phyloP scores from a whole-genome alignment of 108 stramenopile genomes.

The Cylindrotheca closterium region DNA sequence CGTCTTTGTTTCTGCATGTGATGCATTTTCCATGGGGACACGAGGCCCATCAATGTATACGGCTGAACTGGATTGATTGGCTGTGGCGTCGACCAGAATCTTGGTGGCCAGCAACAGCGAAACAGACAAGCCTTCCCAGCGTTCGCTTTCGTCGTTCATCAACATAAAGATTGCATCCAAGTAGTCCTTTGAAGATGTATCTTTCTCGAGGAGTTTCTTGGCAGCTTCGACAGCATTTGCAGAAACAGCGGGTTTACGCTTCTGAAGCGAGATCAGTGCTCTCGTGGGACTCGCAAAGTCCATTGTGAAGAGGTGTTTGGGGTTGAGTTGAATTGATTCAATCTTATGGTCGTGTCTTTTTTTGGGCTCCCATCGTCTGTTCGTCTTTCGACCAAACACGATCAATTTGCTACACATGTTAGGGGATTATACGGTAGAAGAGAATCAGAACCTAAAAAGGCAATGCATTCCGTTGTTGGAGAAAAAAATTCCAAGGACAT shows the following conservation, averaged over 20 bases:
- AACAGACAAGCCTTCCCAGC: conserved; percentile 87
- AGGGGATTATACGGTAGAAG: too few species aligned
- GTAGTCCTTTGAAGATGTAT: conserved; percentile 6
- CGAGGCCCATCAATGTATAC: conserved; percentile 87
- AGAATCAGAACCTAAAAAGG: too few species aligned
- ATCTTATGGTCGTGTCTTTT: background rate
- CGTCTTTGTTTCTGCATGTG: background rate
- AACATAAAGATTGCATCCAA: conserved; percentile 27
- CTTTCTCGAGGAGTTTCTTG: conserved; percentile 24
- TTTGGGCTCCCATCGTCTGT: background rate
- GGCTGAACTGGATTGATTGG: conserved; percentile 13
- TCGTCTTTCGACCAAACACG: background rate
- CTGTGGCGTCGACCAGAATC: conserved; percentile 36
- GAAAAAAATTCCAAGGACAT: too few species aligned
- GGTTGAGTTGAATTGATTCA: background rate
- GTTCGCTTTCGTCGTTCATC: conserved; percentile 14
- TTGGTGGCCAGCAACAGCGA: conserved; percentile 67
- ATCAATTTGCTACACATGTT: too few species aligned
- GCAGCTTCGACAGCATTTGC: conserved; percentile 48
- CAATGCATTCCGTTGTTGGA: too few species aligned
- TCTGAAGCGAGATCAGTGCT: conserved; percentile 59
- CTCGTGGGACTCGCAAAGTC: conserved; percentile 79
- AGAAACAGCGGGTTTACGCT: conserved; percentile 70
- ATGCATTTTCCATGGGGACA: conserved; percentile 44
- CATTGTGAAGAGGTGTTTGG: conserved; percentile 34